Base-by-base conservation (phyloP, 2,329 filamentous ascomycete species). In the Aspergillus luchuensis region DNA sequence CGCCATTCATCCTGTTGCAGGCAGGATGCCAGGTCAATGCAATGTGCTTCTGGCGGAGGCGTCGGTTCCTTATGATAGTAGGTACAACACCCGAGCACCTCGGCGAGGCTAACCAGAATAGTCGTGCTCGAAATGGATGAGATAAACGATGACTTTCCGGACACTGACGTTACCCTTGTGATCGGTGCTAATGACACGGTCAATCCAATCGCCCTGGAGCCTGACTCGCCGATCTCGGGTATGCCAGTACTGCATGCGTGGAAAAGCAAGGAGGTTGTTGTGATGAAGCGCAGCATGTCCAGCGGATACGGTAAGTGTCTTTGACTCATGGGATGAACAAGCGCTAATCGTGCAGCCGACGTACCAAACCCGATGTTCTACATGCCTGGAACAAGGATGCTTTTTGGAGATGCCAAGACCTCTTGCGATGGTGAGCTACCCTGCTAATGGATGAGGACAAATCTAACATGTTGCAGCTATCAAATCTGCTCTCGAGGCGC, bases 121-220 rank as follows among this genome's bases (percentile, higher is more conserved):
- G 79, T 96, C 58, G 92, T 96, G 28, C 83, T 96, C 49, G 92
- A 97, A 78, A 96, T 96, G 92, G 92, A 96, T 68, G 92, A 97
- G 80, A 96, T 96, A 79, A 97, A 96, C 75, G 92, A 96, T 64
- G 92, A 96, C 70, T 97, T 96, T 74, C 77, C 83, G 6, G 90
- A 95, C 28, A 96, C 92, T 0, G 92, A 96, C 69, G 82, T 96
- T 8, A 92, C 91, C 0, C 85, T 96, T 3, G 92, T 96, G 0
- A 96, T 96, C 70, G 92, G 92, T 3, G 92, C 92, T 8, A 96
- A 97, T 68, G 92, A 97, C 69, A 96, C 92, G 0, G 92, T 96
- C 39, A 96, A 97, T 71, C 92, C 92, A 0, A 94, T 94, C 69
- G 91, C 92, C 0, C 79, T 96, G 65, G 91, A 96, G 73, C 88